These are phyloP conservation scores for Cicer judaicum DNA, from an alignment of 306 rosid genomes.

Conservation along the genomic window DNA sequence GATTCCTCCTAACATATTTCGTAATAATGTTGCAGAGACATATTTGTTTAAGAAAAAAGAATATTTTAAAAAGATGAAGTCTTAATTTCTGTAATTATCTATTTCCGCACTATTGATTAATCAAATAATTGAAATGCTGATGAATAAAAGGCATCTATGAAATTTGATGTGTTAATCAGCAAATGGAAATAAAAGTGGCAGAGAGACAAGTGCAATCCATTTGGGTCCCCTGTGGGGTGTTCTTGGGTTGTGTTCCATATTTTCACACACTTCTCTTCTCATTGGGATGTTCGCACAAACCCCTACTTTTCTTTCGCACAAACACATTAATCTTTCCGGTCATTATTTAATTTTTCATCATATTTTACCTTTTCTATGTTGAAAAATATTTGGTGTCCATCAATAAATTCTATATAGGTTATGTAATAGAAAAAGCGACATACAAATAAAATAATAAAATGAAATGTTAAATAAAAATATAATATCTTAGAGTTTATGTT, in stretches of 20 bases:
- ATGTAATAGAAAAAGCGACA: no score
- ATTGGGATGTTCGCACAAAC: constrained; percentile 64
- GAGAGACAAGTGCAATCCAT: constrained; percentile 47
- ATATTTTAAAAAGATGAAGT: no score
- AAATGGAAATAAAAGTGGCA: neutral
- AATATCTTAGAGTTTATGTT: no score
- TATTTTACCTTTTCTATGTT: neutral
- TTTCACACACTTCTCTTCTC: constrained; percentile 54
- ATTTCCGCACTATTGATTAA: neutral
- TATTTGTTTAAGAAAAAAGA: no score
- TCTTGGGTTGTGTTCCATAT: constrained; percentile 57
- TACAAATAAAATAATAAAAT: no score
- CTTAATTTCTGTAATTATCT: no score
- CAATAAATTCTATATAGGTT: no score
- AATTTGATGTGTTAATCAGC: constrained; percentile 19
- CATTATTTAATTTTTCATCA: neutral
- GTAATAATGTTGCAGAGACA: no score
- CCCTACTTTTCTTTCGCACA: constrained; percentile 17
- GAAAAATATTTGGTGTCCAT: no score
- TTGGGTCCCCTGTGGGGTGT: constrained; percentile 48
- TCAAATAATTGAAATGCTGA: neutral
- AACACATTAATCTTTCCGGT: no score
- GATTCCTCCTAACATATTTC: no score
- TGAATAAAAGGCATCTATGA: constrained; percentile 31
- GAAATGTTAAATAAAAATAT: no score